These are phyloP conservation scores for Solanum hybrid DNA, from an alignment of 305 asterid species.

Conservation along the genomic window DNA sequence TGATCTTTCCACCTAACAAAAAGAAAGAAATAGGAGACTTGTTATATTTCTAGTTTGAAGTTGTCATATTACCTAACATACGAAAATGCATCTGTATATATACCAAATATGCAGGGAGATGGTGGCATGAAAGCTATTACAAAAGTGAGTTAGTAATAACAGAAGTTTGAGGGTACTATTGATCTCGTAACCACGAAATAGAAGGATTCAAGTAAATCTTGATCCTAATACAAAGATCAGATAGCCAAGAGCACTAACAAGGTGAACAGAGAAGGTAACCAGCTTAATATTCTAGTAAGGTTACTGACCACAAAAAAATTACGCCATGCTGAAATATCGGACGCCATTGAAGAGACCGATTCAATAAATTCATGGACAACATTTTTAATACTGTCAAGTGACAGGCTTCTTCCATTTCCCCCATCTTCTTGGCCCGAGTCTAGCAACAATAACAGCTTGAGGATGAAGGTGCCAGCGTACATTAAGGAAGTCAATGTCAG, in stretches of 20 bases:
- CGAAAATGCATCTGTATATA: background rate
- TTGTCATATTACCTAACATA: background rate
- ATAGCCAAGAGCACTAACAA: background rate
- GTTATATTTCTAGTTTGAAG: background rate
- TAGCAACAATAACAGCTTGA: conserved; percentile 33
- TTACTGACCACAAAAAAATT: conserved; percentile 85
- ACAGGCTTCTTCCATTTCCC: conserved; percentile 26
- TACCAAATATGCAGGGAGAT: background rate
- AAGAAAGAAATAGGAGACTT: background rate
- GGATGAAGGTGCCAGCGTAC: conserved; percentile 66
- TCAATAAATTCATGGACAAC: conserved; percentile 17
- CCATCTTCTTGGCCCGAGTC: conserved; percentile 30
- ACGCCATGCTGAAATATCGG: conserved; percentile 65
- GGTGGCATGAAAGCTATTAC: background rate
- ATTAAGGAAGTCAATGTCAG: conserved; percentile 71
- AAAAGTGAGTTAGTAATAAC: background rate
- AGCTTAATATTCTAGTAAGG: background rate
- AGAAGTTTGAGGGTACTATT: background rate
- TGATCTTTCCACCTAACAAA: background rate
- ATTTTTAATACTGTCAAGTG: conserved; percentile 24
- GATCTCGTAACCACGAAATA: background rate
- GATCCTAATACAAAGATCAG: background rate
- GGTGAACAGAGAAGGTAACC: background rate
- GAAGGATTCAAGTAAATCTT: background rate
- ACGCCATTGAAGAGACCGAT: conserved; percentile 32